Base-by-base conservation (phyloP, 2,329 filamentous ascomycete genomes). In the Coniella lustricola region DNA sequence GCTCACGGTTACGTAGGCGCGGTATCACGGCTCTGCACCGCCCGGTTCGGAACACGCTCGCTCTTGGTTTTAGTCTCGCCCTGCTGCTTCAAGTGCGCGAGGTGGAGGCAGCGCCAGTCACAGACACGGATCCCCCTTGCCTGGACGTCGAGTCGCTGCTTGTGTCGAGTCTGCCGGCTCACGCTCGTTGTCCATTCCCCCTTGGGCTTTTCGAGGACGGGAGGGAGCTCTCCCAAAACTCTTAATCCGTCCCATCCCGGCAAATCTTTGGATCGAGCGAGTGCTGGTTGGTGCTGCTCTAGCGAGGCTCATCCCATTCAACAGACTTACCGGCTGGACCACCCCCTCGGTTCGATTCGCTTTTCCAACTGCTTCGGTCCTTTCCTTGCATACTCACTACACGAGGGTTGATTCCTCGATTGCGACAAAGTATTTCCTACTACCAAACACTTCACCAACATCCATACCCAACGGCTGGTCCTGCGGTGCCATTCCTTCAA, bases 401-500 rank as follows among this genome's bases (percentile, higher is more conserved):
- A 17, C n/a, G 20, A 20, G 39, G 43, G 32, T 44, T 36, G 43
- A 50, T 33, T 39, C 48, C 49, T 22, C 13, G 40, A 32, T 21
- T 13, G 40, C 38, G 43, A 14, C 21, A 14, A 33, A 34, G 22
- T n/a, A 33, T 31, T 3, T 7, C 21, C 5, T 20, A 13, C 18
- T 22, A 44, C 38, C 14, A 29, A 13, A 22, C 7, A 3, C 7
- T 42, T 51, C 9, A n/a, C 16, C n/a, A 36, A 36, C 5, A 29
- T 29, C 10, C 5, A 5, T 10, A 4, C 18, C 43, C 18, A 31
- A 52, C 50, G 50, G 50, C 50, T 52, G 50, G 50, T 47, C 29
- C 50, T 52, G 50, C 50, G 46, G 50, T 45, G 43, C 29, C 47
- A 47, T 21, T 52, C 47, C 20, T 46, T 46, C 50, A 10, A 25